Evolutionary conservation across 2,329 filamentous ascomycete genomes (phyloP), one percentile per base, ranked within the genome.

Genomic region (Sporothrix humicola): DNA sequence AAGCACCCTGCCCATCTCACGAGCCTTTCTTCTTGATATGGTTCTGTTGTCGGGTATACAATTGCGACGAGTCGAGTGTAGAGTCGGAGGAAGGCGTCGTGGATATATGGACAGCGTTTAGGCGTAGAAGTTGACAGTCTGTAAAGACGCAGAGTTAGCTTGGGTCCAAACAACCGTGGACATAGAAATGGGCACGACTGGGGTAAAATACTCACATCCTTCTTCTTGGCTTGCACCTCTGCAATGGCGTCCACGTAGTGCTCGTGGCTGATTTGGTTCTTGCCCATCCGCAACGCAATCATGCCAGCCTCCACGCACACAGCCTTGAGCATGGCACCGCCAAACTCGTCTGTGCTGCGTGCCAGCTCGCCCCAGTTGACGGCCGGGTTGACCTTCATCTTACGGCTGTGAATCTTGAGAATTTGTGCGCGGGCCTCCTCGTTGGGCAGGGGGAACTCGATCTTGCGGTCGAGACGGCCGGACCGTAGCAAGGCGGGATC

Each of bases 281-380:
- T 95, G 75, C 96, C 96, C 82, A 92, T 94, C 78, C 96, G 90
- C 80, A 99, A 86, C 42, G 96, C 96, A 84, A 99, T 99, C 96
- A 99, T 99, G 81, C 96, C 96, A 70, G 96, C 96, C 85, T 99
- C 96, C 37, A 99, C 96, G 82, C 96, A 99, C 26, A 99, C 96
- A 59, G 96, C 96, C 88, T 99, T 99, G 78, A 99, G 85, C 90
- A 97, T 95, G 75, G 96, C 96, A 81, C 96, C 96, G 74, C 96
- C 96, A 82, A 99, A 99, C 84, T 99, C 96, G 82, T 99, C 96
- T 20, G 96, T 99, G 84, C 94, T 98, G 80, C 96, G 90, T 8
- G 96, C 96, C 84, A 99, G 82, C 83, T 99, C 96, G 74, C 91
- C 89, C 89, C 96, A 99, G 87, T 99, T 99, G 80, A 99, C 93